Evolutionary conservation across 345 rosid species (phyloP).

Genomic region (Eucalyptus cladocalyx): DNA sequence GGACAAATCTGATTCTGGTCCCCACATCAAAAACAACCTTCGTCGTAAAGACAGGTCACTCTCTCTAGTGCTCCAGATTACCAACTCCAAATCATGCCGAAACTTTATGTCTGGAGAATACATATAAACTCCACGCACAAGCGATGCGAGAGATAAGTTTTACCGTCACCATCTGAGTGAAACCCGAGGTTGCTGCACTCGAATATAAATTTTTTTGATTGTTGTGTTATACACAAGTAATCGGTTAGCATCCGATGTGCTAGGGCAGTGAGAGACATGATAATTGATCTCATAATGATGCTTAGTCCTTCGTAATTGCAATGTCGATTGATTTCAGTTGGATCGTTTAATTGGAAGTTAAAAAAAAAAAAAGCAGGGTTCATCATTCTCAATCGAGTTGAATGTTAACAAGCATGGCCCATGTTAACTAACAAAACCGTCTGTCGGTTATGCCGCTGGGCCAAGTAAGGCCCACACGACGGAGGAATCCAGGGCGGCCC

Average conservation of each 20-base stretch:
- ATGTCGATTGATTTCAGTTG: neutral
- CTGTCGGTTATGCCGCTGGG: neutral
- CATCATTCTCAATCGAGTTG: neutral
- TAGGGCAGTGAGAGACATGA: neutral
- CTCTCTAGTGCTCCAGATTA: fast-evolving
- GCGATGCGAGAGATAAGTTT: neutral
- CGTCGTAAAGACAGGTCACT: neutral
- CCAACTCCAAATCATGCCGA: neutral
- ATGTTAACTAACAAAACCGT: neutral
- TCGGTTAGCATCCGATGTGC: neutral
- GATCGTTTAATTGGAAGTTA: neutral
- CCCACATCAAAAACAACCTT: neutral
- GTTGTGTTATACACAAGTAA: neutral
- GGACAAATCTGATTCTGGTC: neutral
- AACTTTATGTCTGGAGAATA: neutral
- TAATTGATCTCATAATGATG: neutral
- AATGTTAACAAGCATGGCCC: neutral
- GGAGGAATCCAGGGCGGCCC: neutral
- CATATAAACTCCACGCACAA: neutral
- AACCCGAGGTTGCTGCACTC: neutral
- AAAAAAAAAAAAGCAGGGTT: neutral
- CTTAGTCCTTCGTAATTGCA: neutral
- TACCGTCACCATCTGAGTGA: neutral
- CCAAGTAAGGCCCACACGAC: neutral
- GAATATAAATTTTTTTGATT: neutral